Conservation (phyloP, 805 yeast genomes). For the Zygotorulaspora chibaensis region DNA sequence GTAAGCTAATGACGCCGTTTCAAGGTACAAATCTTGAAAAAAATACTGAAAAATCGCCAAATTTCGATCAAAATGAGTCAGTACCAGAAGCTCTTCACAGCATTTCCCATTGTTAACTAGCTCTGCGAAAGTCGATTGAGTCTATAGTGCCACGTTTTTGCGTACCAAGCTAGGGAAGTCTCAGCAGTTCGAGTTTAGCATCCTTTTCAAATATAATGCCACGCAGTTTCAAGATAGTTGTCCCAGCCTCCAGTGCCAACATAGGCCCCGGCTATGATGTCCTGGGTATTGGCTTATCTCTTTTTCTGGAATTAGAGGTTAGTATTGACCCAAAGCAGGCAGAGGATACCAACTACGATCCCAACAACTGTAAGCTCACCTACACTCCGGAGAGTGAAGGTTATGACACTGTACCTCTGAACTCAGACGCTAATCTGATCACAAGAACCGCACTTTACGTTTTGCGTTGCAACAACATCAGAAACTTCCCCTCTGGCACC, state of each 20-base stretch:
- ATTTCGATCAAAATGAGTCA: no score
- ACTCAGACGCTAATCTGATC: slow-evolving; percentile 74
- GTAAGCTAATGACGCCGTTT: no score
- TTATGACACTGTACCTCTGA: slow-evolving; percentile 70
- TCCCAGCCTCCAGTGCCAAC: slow-evolving; percentile 97
- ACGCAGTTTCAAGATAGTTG: slow-evolving; percentile 57
- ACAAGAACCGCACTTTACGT: slow-evolving; percentile 93
- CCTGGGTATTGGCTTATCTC: slow-evolving; percentile 80
- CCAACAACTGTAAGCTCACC: slow-evolving; percentile 62
- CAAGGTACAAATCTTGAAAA: no score
- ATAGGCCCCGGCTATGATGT: slow-evolving; percentile 99
- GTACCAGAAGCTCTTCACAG: no score
- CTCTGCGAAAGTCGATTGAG: no score
- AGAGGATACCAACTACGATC: slow-evolving; percentile 49
- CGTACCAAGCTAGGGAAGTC: no score
- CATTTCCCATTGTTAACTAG: no score
- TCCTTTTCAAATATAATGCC: slow-evolving; percentile 30
- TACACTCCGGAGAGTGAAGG: slow-evolving; percentile 75
- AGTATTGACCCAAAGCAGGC: slow-evolving; percentile 50
- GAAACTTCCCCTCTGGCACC: slow-evolving; percentile 80
- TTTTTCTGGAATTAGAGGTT: slow-evolving; percentile 69
- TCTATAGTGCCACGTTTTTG: no score
- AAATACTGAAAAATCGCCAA: no score
- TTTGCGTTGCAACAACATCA: slow-evolving; percentile 72
- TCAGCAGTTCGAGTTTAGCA: no score